phyloP scores from a whole-genome alignment of 2,329 filamentous ascomycete genomes.

The Aureobasidium sp. region DNA sequence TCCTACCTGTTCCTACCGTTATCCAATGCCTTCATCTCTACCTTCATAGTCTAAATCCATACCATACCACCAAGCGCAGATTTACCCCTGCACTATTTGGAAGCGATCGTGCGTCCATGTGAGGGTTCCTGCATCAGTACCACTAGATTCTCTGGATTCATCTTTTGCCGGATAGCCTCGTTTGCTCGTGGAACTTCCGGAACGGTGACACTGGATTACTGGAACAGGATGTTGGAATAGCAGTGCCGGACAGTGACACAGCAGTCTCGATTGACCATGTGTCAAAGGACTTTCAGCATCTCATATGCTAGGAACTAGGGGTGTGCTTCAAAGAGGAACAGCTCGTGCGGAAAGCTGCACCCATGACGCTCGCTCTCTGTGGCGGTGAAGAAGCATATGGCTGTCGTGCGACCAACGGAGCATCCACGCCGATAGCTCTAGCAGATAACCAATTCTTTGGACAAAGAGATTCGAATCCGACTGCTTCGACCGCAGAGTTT shows the following conservation, averaged over 20 bases:
- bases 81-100: not conserved
- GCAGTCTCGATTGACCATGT: not conserved
- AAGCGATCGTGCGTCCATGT: slow-evolving; percentile 11
- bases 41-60: not conserved
- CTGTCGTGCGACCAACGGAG: slow-evolving; percentile 9
- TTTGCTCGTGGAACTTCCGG: not conserved
- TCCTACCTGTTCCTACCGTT: not conserved
- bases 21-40: not conserved
- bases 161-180: not conserved
- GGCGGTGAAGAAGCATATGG: slow-evolving; percentile 12
- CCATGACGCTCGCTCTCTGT: not conserved
- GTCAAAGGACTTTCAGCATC: not conserved
- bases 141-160: not conserved
- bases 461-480: not conserved
- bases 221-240: not conserved
- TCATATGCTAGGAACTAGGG: slow-evolving; percentile 1
- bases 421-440: not conserved
- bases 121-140: slow-evolving; percentile 8
- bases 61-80: not conserved
- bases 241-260: not conserved
- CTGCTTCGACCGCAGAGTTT: not conserved
- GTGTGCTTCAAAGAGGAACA: not conserved
- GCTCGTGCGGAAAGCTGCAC: slow-evolving; percentile 12
- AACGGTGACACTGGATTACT: not conserved
- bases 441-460: not conserved